phyloP scores from a whole-genome alignment of 169 alveolate genomes.

The Cryptosporidium ubiquitum region DNA sequence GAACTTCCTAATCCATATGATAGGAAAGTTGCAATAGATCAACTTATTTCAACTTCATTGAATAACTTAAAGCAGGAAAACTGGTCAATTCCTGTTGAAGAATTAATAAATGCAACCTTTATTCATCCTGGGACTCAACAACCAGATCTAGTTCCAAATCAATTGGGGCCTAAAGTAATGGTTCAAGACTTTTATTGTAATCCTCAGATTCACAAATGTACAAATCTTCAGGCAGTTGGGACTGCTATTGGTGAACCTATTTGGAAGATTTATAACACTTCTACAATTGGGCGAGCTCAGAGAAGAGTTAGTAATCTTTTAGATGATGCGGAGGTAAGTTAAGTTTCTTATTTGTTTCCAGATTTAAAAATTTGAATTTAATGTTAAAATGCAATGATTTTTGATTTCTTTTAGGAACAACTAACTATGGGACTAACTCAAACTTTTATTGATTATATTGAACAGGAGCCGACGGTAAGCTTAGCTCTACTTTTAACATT shows the following conservation, averaged over 20 bases:
- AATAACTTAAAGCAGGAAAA: slow-evolving; percentile 41
- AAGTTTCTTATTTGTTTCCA: neutral
- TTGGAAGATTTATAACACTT: slow-evolving; percentile 67
- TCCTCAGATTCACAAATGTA: slow-evolving; percentile 67
- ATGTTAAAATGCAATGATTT: too few relatives aligned
- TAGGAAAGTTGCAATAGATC: slow-evolving; percentile 26
- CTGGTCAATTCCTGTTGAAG: slow-evolving; percentile 71
- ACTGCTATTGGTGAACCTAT: slow-evolving; percentile 63
- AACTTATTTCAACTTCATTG: slow-evolving; percentile 40
- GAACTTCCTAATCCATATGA: slow-evolving; percentile 66
- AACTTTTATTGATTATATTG: slow-evolving; percentile 65
- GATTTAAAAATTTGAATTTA: neutral
- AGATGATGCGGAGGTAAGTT: slow-evolving; percentile 68
- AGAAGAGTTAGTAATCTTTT: slow-evolving; percentile 41
- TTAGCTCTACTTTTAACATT: neutral
- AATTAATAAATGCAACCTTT: slow-evolving; percentile 66
- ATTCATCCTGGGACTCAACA: slow-evolving; percentile 56
- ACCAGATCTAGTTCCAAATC: slow-evolving; percentile 66
- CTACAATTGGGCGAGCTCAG: slow-evolving; percentile 68
- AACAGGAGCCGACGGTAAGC: slow-evolving; percentile 72
- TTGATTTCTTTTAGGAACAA: neutral
- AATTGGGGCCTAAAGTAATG: slow-evolving; percentile 66
- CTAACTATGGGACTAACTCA: slow-evolving; percentile 69
- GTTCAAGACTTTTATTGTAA: slow-evolving; percentile 62
- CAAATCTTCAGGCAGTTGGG: slow-evolving; percentile 44